phyloP scores from a whole-genome alignment of 345 rosid genomes.

The Trapa incisa region DNA sequence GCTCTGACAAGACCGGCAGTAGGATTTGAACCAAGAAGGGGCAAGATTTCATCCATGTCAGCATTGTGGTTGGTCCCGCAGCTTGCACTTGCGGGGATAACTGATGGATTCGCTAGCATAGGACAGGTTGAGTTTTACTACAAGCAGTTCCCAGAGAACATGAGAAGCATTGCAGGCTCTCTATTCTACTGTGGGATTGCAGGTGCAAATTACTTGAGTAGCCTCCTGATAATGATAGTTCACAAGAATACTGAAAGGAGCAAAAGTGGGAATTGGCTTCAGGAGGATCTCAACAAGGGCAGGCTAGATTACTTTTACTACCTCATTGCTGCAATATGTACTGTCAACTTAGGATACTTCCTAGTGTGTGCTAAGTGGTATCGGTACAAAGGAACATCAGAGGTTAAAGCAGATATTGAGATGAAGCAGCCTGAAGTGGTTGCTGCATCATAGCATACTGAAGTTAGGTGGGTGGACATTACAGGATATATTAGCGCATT shows the following conservation, averaged over 20 bases:
- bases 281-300: constrained; percentile 45
- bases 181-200: constrained; percentile 29
- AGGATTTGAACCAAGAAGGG: constrained; percentile 30
- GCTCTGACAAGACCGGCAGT: constrained; percentile 31
- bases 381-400: constrained; percentile 18
- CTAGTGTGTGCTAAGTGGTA: constrained; percentile 32
- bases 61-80: constrained; percentile 34
- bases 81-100: constrained; percentile 29
- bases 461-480: neutral
- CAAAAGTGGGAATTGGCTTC: constrained; percentile 31
- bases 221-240: constrained; percentile 26
- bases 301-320: constrained; percentile 34
- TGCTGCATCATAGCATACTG: constrained; percentile 5
- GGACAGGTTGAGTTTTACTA: constrained; percentile 38
- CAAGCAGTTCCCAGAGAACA: constrained; percentile 53
- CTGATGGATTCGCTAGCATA: constrained; percentile 28
- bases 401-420: neutral
- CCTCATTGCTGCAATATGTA: constrained; percentile 25
- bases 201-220: constrained; percentile 28
- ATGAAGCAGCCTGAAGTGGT: constrained; percentile 6
- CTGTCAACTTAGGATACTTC: constrained; percentile 26
- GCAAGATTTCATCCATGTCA: constrained; percentile 38
- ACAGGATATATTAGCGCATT: neutral
- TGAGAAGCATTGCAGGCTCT: constrained; percentile 45
- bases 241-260: constrained; percentile 19